Percentiles rank a stretch among this genome's conserved stretches.
Evolutionary conservation across 352 stramenopile species (phyloP).

Genomic region (Phytophthora hybrid): DNA sequence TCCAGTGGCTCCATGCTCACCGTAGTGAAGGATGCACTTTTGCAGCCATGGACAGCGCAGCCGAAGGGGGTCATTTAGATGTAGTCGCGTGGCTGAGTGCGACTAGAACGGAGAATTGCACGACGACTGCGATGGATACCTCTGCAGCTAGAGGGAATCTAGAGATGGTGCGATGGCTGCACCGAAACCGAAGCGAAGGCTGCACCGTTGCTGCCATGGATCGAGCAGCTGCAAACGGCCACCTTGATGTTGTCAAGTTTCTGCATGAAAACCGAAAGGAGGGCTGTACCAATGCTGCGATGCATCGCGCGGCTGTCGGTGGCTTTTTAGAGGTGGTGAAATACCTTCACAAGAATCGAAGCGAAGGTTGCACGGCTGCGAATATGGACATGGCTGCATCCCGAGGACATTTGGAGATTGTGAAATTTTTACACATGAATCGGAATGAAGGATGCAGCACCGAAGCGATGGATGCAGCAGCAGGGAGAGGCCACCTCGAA

Average conservation of each 20-base stretch:
- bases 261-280: constrained; percentile 19
- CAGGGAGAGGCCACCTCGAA: constrained; percentile 14
- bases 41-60: constrained; percentile 17
- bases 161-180: constrained; percentile 23
- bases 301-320: constrained; percentile 13
- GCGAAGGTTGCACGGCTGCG: constrained; percentile 5
- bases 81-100: constrained; percentile 14
- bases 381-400: constrained; percentile 11
- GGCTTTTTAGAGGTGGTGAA: constrained; percentile 15
- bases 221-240: constrained; percentile 13
- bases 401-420: not conserved
- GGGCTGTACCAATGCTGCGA: constrained; percentile 15
- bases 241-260: constrained; percentile 17
- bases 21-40: constrained; percentile 20
- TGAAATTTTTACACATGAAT: constrained; percentile 17
- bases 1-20: constrained; percentile 24
- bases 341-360: constrained; percentile 17
- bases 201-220: constrained; percentile 21
- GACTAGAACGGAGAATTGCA: constrained; percentile 13
- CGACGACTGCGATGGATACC: constrained; percentile 20
- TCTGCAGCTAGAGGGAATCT: constrained; percentile 18
- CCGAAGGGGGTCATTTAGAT: constrained; percentile 9
- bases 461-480: constrained; percentile 17
- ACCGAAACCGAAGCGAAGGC: constrained; percentile 15
- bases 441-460: constrained; percentile 14